Evolutionary conservation across 2,329 filamentous ascomycete species (phyloP).

Genomic region (Fusarium temperatum): DNA sequence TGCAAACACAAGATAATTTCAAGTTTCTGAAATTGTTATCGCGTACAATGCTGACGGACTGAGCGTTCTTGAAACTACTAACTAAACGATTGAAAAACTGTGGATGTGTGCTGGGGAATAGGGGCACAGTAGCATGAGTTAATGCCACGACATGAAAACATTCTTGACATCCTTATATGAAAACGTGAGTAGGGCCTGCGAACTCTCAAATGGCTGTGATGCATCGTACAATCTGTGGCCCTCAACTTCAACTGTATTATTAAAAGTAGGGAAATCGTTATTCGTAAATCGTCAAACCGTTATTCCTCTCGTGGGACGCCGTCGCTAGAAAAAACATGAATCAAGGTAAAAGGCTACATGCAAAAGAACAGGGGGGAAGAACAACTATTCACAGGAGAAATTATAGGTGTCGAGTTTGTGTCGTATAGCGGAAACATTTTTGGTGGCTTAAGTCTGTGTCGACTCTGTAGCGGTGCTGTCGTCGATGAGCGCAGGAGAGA

Average conservation of each 20-base stretch:
- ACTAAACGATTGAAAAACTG: slow-evolving; percentile 18
- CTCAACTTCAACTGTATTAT: slow-evolving; percentile 16
- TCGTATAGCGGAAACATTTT: not conserved
- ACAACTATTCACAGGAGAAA: not conserved
- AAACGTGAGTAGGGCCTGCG: slow-evolving; percentile 9
- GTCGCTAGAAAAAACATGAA: slow-evolving; percentile 29
- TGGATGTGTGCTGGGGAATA: slow-evolving; percentile 2
- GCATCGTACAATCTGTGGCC: slow-evolving; percentile 41
- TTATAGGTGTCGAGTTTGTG: slow-evolving; percentile 1
- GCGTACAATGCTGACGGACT: slow-evolving; percentile 38
- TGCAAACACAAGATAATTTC: slow-evolving; percentile 30
- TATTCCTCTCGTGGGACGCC: slow-evolving; percentile 21
- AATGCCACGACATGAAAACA: slow-evolving; percentile 26
- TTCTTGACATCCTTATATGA: slow-evolving; percentile 16
- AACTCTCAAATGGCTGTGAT: slow-evolving; percentile 15
- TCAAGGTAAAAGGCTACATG: slow-evolving; percentile 25
- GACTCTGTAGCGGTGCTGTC: slow-evolving; percentile 28
- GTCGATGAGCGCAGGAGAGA: slow-evolving; percentile 41
- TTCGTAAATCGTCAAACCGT: slow-evolving; percentile 40
- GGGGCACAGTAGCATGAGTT: slow-evolving; percentile 13
- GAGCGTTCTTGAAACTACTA: slow-evolving; percentile 41
- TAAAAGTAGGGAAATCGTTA: slow-evolving; percentile 35
- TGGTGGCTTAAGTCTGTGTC: slow-evolving; percentile 5
- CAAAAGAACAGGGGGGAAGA: slow-evolving; percentile 2
- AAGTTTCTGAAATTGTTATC: slow-evolving; percentile 40